Base-by-base conservation (phyloP, 495 filamentous ascomycete species). In the Cercophora scortea region DNA sequence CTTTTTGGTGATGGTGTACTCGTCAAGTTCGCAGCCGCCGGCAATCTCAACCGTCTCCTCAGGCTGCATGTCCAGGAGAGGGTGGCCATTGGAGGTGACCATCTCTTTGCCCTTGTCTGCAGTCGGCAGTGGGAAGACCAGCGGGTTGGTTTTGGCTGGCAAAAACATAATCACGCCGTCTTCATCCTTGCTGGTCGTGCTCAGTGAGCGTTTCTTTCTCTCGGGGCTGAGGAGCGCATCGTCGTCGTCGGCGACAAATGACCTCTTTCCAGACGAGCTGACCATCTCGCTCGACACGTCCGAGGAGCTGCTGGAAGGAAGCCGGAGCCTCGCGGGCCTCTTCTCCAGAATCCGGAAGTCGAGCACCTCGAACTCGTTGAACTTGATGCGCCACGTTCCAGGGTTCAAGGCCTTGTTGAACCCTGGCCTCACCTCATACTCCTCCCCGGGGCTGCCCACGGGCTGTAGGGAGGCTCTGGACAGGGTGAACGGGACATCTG, bases 301-400 rank as follows among this genome's bases (percentile, higher is more conserved):
- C 3, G 60, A 61, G 0, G 60, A 58, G 7, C 61, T 47, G 34
- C 45, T 63, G 33, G 61, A 62, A 12, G 63, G 58, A 19, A 52
- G 46, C 9, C 62, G 57, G 17, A 70, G 53, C 16, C 54, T 53
- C 6, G 66, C 66, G 17, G 71, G 68, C 11, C 66, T 66, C 50
- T 73, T 72, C 57, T 76, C 73, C 38, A 77, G 57, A 17, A 77
- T 73, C 42, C 74, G 66, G 50, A 77, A 77, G 54, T 77, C 74
- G 19, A 77, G 59, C 34, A 76, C 62, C 40, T 75, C 71, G 11
- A 54, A 62, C 35, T 63, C 59, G 48, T 63, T 53, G 58, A 76
- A 63, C 48, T 58, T 74, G 50, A 76, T 74, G 45, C 73, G 63
- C 72, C 73, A 77, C 1, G 73, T 74, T 8, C 72, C 74, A 13